phyloP scores from a whole-genome alignment of 441 rosid species.

The Arabidopsis lyrata region DNA sequence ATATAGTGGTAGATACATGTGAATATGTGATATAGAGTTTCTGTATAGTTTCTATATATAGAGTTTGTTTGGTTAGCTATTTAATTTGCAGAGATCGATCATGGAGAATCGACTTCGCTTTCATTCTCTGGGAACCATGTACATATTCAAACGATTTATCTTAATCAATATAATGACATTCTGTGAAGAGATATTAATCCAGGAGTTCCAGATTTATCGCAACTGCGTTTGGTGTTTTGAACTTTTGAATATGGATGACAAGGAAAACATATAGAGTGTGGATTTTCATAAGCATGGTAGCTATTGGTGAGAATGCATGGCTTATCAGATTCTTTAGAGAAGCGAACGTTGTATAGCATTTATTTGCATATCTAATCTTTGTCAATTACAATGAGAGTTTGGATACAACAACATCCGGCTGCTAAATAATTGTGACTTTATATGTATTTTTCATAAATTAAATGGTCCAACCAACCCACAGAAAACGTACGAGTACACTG shows the following conservation, averaged over 20 bases:
- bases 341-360: neutral
- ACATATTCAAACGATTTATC: too few relatives aligned
- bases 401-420: slow-evolving; percentile 26
- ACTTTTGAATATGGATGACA: neutral
- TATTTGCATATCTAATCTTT: neutral
- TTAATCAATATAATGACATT: too few relatives aligned
- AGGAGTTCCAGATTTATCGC: too few relatives aligned
- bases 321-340: neutral
- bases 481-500: slow-evolving; percentile 23
- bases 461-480: slow-evolving; percentile 37
- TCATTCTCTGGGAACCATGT: too few relatives aligned
- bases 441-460: neutral
- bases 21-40: too few relatives aligned
- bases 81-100: too few relatives aligned
- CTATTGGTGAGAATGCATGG: neutral
- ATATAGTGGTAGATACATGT: neutral
- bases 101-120: too few relatives aligned
- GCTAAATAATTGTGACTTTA: slow-evolving; percentile 17
- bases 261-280: neutral
- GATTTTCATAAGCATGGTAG: neutral
- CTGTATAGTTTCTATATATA: too few relatives aligned
- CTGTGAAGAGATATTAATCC: too few relatives aligned
- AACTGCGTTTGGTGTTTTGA: neutral
- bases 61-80: too few relatives aligned
- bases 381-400: neutral